These are phyloP conservation scores for Suhomyces coccinellae DNA, from an alignment of 1,139 yeast genomes.

Conservation along the genomic window DNA sequence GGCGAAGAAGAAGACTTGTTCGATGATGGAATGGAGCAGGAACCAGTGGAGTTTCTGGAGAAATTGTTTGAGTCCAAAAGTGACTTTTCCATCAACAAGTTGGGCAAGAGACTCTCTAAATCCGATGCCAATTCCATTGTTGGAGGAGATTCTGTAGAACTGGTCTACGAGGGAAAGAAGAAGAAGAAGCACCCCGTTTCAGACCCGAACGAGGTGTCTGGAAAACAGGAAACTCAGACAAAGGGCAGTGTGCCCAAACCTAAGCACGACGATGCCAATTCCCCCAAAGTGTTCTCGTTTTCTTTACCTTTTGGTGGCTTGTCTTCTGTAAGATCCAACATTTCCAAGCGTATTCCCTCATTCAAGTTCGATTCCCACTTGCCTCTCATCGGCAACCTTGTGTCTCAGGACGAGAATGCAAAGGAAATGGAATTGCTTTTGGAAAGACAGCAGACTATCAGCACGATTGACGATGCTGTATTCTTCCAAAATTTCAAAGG, in stretches of 20 bases:
- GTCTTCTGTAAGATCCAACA: constrained; percentile 26
- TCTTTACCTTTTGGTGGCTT: constrained; percentile 42
- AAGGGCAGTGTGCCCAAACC: constrained; percentile 6
- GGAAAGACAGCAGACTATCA: constrained; percentile 56
- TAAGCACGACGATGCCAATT: constrained; percentile 2
- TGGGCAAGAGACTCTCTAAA: constrained; percentile 20
- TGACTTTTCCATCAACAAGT: background rate
- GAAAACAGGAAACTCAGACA: constrained; percentile 15
- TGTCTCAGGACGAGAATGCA: constrained; percentile 22
- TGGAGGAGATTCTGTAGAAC: constrained; percentile 36
- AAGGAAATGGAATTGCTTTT: constrained; percentile 46
- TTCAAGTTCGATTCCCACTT: constrained; percentile 23
- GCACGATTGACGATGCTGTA: constrained; percentile 64
- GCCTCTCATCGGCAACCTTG: constrained; percentile 23
- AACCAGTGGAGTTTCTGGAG: constrained; percentile 3
- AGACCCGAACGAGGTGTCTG: constrained; percentile 15
- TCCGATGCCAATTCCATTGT: constrained; percentile 42
- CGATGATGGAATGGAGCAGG: constrained; percentile 10
- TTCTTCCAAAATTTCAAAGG: constrained; percentile 57
- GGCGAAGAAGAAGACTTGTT: constrained; percentile 14
- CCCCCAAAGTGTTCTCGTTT: constrained; percentile 40
- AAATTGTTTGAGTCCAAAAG: background rate
- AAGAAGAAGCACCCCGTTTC: constrained; percentile 17
- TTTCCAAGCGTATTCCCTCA: constrained; percentile 26
- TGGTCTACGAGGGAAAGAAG: constrained; percentile 10